These are phyloP conservation scores for Fusarium miscanthi DNA, from an alignment of 2,329 filamentous ascomycete species.

Conservation along the genomic window DNA sequence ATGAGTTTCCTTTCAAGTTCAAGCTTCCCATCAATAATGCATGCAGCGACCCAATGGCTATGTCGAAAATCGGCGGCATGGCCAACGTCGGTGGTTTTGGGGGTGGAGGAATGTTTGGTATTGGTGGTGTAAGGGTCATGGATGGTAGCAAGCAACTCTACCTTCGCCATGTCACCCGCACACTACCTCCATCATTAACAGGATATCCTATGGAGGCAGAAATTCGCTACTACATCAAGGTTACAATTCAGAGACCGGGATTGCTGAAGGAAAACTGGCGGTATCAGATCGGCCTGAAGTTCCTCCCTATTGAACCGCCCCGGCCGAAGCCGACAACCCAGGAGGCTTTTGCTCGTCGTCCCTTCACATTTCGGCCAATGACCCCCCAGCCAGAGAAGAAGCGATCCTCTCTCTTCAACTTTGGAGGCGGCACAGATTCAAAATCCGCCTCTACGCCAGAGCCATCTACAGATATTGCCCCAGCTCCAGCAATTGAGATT, in stretches of 20 bases:
- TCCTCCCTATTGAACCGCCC: conserved; percentile 92
- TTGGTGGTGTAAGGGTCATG: conserved; percentile 68
- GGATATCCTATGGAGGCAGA: conserved; percentile 89
- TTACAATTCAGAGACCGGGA: conserved; percentile 89
- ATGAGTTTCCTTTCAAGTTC: conserved; percentile 82
- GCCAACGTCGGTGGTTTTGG: conserved; percentile 64
- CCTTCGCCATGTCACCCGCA: conserved; percentile 80
- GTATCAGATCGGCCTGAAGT: conserved; percentile 76
- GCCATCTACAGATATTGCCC: conserved; percentile 46
- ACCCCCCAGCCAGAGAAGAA: conserved; percentile 55
- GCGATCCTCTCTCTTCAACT: conserved; percentile 70
- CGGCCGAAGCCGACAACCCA: conserved; percentile 73
- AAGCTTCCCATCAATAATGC: conserved; percentile 82
- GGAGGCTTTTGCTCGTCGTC: conserved; percentile 86
- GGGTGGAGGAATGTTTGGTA: conserved; percentile 59
- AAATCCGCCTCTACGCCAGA: conserved; percentile 39
- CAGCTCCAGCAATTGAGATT: conserved; percentile 77
- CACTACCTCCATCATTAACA: conserved; percentile 88
- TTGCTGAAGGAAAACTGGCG: conserved; percentile 93
- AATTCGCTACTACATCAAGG: conserved; percentile 94
- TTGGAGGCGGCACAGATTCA: conserved; percentile 47
- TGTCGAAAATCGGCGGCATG: conserved; percentile 65
- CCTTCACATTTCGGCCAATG: conserved; percentile 66
- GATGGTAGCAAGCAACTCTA: conserved; percentile 71
- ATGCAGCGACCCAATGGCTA: conserved; percentile 66